Percentiles rank a stretch among this genome's conserved stretches.
phyloP scores from a whole-genome alignment of 495 filamentous ascomycete genomes.

The Penicillium ucsense region DNA sequence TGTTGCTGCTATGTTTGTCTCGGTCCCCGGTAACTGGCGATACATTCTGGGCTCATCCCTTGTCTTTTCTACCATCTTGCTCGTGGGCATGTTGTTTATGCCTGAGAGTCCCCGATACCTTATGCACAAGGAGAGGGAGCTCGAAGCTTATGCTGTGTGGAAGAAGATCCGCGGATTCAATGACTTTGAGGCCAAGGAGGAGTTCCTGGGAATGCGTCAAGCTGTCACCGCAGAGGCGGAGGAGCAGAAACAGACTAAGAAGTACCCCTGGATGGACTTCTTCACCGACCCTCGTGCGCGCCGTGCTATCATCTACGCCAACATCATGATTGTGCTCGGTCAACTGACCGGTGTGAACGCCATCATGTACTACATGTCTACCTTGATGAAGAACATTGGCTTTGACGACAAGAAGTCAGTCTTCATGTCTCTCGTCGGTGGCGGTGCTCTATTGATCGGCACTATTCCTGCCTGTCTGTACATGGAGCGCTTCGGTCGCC shows the following conservation, averaged over 20 bases:
- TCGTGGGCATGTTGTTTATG: conserved; percentile 49
- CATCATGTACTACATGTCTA: conserved; percentile 55
- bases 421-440: conserved; percentile 56
- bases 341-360: conserved; percentile 54
- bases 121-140: conserved; percentile 41
- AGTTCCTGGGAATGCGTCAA: conserved; percentile 53
- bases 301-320: conserved; percentile 51
- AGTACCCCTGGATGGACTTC: conserved; percentile 52
- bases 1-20: conserved; percentile 51
- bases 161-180: conserved; percentile 48
- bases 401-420: conserved; percentile 41
- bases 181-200: conserved; percentile 39
- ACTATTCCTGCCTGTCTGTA: conserved; percentile 50
- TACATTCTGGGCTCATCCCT: conserved; percentile 56
- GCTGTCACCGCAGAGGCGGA: conserved; percentile 40
- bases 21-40: conserved; percentile 50
- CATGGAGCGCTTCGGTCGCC: conserved; percentile 50
- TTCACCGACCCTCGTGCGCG: conserved; percentile 48
- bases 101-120: conserved; percentile 48
- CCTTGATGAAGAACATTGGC: conserved; percentile 46
- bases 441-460: conserved; percentile 46
- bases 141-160: conserved; percentile 50
- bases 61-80: conserved; percentile 53
- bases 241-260: conserved; percentile 26
- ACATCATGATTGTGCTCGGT: conserved; percentile 52